Evolutionary conservation across 768 basidiomycete genomes (phyloP).

Genomic region (Ramaria rubella): DNA sequence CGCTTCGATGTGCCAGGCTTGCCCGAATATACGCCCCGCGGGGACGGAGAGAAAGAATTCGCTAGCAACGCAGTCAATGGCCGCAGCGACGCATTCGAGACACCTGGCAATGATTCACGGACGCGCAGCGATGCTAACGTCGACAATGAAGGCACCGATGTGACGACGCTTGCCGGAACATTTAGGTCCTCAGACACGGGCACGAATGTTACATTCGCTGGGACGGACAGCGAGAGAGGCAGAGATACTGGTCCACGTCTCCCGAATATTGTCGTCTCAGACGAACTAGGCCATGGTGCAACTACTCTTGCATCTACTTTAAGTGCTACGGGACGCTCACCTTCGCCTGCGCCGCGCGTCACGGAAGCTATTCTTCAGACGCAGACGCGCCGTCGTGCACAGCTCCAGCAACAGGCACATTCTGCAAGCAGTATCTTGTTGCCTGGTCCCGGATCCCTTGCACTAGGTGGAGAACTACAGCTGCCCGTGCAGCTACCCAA

Average conservation of each 20-base stretch:
- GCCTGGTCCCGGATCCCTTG: conserved; percentile 6
- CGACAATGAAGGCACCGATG: background rate
- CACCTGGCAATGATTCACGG: background rate
- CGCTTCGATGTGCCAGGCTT: background rate
- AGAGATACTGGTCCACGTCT: background rate
- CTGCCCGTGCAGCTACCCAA: conserved; percentile 23
- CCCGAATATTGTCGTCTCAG: background rate
- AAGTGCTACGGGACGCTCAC: too few species aligned
- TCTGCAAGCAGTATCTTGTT: conserved; percentile 15
- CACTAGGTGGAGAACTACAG: conserved; percentile 11
- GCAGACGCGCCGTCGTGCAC: conserved; percentile 47
- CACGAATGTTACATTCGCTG: background rate
- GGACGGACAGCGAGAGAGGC: background rate
- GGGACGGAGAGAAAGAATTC: background rate
- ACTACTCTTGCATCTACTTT: conserved; percentile 12
- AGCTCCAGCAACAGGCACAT: conserved; percentile 19
- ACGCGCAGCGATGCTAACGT: background rate
- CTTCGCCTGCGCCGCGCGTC: conserved; percentile 46
- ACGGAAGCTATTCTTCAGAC: conserved; percentile 58
- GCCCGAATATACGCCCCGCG: background rate
- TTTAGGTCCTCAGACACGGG: conserved; percentile 6
- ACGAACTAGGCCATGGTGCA: background rate
- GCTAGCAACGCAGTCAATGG: background rate
- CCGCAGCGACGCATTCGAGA: background rate
- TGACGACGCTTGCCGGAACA: background rate